A percentile compares a stretch with the other conserved stretches of the same genome.
Evolutionary conservation across 164 flowering plant genomes (phyloP).

Genomic region (Dillenia turbinata): DNA sequence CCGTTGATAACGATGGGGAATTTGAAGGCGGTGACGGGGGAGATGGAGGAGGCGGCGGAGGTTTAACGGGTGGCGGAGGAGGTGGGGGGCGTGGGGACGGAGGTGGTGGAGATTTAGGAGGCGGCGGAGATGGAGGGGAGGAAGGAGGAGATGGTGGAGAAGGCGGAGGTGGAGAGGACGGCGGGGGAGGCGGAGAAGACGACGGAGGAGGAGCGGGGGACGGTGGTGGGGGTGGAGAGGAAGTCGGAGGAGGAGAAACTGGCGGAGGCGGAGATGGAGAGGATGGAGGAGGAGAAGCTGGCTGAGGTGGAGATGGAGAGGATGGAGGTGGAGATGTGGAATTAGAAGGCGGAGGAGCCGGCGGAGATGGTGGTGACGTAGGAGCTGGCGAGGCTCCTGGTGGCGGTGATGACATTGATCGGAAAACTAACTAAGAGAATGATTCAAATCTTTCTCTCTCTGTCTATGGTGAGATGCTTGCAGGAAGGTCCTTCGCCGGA

Average conservation of each 20-base stretch:
- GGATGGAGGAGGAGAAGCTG: constrained; percentile 3
- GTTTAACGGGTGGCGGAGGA: constrained; percentile 5
- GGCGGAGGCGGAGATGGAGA: constrained; percentile 12
- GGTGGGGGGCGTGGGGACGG: constrained; percentile 9
- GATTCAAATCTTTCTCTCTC: no score
- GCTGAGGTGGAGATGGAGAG: constrained; percentile 10
- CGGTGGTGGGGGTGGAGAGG: constrained; percentile 23
- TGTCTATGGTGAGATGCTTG: no score
- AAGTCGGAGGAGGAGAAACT: constrained; percentile 9
- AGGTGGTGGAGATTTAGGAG: constrained; percentile 19
- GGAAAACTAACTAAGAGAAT: no score
- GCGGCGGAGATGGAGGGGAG: constrained; percentile 15
- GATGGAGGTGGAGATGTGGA: constrained; percentile 2
- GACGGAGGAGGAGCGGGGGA: constrained; percentile 18
- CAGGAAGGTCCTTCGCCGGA: no score
- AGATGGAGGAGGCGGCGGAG: constrained; percentile 23
- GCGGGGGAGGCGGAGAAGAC: constrained; percentile 29
- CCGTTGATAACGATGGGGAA: constrained; percentile 27
- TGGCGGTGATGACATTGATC: constrained; percentile 5
- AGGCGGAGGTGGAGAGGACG: constrained; percentile 26
- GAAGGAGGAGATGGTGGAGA: constrained; percentile 22
- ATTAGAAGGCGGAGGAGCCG: not conserved
- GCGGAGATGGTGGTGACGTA: constrained; percentile 1
- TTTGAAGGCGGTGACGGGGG: constrained; percentile 10
- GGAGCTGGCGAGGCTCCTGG: constrained; percentile 8